Evolutionary conservation across 495 filamentous ascomycete species (phyloP).

Genomic region (Lasiosphaeria ovina): DNA sequence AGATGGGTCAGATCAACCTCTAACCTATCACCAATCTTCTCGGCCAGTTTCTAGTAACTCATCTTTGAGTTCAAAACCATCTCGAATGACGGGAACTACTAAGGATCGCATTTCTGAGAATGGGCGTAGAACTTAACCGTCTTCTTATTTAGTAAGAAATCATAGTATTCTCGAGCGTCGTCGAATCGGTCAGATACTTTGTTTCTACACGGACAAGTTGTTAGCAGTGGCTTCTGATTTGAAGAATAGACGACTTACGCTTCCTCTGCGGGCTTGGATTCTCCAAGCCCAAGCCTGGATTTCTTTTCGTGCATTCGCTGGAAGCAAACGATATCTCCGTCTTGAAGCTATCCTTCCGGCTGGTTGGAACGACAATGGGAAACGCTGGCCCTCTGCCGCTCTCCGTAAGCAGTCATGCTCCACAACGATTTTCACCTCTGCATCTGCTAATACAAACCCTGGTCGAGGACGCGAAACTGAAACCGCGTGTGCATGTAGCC

Average conservation of each 20-base stretch:
- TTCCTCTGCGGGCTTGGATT: constrained; percentile 30
- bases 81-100: constrained; percentile 59
- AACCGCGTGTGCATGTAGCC: too few species aligned
- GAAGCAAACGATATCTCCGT: constrained; percentile 96
- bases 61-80: constrained; percentile 81
- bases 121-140: constrained; percentile 66
- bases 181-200: constrained; percentile 42
- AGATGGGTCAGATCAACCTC: constrained; percentile 80
- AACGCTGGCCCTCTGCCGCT: too few species aligned
- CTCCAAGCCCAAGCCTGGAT: constrained; percentile 30
- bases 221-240: constrained; percentile 38
- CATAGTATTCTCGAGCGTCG: constrained; percentile 84
- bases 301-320: constrained; percentile 60
- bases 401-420: too few species aligned
- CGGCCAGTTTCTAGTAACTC: constrained; percentile 82
- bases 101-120: constrained; percentile 41
- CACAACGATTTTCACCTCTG: too few species aligned
- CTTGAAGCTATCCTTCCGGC: too few species aligned
- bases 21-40: constrained; percentile 80
- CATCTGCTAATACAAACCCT: too few species aligned
- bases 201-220: constrained; percentile 11
- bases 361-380: too few species aligned
- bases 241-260: constrained; percentile 32
- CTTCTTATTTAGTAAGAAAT: constrained; percentile 83
- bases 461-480: too few species aligned